Base-by-base conservation (phyloP, 331 rosid genomes). In the Telfairia occidentalis region DNA sequence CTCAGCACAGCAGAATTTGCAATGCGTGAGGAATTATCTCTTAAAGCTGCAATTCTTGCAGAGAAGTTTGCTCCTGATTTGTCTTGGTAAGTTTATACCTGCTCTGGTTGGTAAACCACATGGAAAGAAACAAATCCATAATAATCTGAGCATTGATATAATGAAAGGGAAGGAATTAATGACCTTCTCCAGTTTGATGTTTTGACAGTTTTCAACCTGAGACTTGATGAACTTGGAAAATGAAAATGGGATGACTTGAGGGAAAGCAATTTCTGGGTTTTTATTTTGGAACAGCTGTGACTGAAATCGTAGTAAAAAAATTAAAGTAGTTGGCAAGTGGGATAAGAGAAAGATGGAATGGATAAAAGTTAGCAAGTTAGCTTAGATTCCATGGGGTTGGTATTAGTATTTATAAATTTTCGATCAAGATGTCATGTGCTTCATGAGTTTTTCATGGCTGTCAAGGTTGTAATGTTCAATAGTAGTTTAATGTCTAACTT, bases 51-150 rank as follows among this genome's bases (percentile, higher is more conserved):
- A 42, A 95, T 95, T 90, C 97, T 95, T 60, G 99, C 99, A 5
- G 99, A 95, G 85, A 95, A 95, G 87, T 95, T 95, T 86, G 99
- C 99, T 48, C 99, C 99, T 38, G 99, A 95, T 83, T 92, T 95
- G 76, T 92, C 99, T 55, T 95, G 99, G 99, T 95, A 78, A 83
- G 83, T 70, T 24, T 16, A 29, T 28, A 26, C 73, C 73, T 42
- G 54, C 23, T 67, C 5, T 42, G 53, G 37, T 19, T 0, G 73
- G 29, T 40, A 66, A 66, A 23, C 73, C 53, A 38, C 18, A 12
- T 23, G 38, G 55, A 69, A 45, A 42, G 26, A 46, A 70, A 26
- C 26, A 28, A 28, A 28, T 29, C 21, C 53, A 7, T 70, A 70
- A 24, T 26, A 8, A 43, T 66, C 58, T 18, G 26, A 70, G 26